Conservation (phyloP, 495 filamentous ascomycete genomes). For the Tuber aestivum region DNA sequence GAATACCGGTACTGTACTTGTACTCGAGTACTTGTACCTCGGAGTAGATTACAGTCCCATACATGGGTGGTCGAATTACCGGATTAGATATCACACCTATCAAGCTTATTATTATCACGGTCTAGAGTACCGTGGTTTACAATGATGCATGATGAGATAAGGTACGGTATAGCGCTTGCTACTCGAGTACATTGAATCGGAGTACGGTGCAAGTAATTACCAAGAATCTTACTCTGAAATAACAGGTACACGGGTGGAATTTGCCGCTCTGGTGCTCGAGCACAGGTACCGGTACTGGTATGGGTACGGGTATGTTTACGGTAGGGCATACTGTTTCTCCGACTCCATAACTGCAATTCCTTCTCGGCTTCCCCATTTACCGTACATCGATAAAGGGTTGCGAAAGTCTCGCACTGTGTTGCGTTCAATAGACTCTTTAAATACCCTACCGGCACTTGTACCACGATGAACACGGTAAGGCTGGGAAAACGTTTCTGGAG, state of each 20-base stretch:
- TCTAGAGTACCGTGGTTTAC: background rate
- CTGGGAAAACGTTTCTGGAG: background rate
- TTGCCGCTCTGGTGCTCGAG: background rate
- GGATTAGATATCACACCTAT: background rate
- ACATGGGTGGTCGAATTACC: background rate
- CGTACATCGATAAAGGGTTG: background rate
- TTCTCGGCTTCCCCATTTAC: background rate
- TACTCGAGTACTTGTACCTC: background rate
- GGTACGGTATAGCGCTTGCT: background rate
- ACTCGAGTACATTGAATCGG: background rate
- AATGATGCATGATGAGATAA: background rate
- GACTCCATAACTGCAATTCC: background rate
- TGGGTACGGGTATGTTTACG: background rate
- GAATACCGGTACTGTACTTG: background rate
- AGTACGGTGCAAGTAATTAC: background rate
- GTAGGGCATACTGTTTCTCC: background rate
- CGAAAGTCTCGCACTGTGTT: background rate
- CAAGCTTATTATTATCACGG: background rate
- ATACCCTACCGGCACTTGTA: background rate
- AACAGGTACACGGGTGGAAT: background rate
- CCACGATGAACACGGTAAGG: background rate
- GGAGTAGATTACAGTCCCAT: background rate
- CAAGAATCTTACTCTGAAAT: background rate
- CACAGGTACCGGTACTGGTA: background rate
- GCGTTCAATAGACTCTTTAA: background rate